Evolutionary conservation across 805 yeast genomes (phyloP), one percentile per base, ranked within the genome.

Genomic region (Nakazawaea laoshanensis): DNA sequence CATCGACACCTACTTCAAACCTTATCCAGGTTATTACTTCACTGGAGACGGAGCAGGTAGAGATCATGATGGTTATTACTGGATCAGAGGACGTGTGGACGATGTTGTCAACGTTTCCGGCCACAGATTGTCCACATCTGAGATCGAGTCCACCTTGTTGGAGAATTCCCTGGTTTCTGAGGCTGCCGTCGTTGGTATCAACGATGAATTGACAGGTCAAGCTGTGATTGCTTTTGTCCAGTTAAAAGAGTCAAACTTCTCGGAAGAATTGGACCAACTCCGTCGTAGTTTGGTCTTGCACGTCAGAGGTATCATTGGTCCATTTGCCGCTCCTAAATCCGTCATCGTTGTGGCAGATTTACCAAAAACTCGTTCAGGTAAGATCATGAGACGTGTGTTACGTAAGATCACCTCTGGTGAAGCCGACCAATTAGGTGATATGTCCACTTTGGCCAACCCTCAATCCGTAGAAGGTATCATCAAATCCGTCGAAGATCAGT

Each of bases 41-140:
- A 83, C 96, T 9, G 98, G 98, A 49, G 98, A 89, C 57, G 97
- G 97, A 63, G 97, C 96, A 35, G 97, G 94, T 27, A 77, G 96
- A 55, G 98, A 92, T 58, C 74, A 74, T 42, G 97, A 92, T 52
- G 97, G 97, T 32, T 92, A 78, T 69, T 85, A 77, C 66, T 92
- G 97, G 96, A 89, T 92, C 57, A 74, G 89, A 59, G 98, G 98
- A 50, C 81, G 98, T 61, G 96, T 92, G 43, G 97, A 92, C 57
- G 98, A 92, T 51, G 97, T 92, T 39, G 98, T 89, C 46, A 92
- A 92, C 53, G 97, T 92, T 24, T 80, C 94, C 33, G 98, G 98
- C 45, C 98, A 92, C 63, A 79, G 98, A 60, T 70, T 92, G 46
- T 86, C 96, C n/a, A 89, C 98, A 29, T 94, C 97, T 16, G 98